phyloP scores from a whole-genome alignment of 1,284 basidiomycete genomes.

The Fomitopsis betulina region DNA sequence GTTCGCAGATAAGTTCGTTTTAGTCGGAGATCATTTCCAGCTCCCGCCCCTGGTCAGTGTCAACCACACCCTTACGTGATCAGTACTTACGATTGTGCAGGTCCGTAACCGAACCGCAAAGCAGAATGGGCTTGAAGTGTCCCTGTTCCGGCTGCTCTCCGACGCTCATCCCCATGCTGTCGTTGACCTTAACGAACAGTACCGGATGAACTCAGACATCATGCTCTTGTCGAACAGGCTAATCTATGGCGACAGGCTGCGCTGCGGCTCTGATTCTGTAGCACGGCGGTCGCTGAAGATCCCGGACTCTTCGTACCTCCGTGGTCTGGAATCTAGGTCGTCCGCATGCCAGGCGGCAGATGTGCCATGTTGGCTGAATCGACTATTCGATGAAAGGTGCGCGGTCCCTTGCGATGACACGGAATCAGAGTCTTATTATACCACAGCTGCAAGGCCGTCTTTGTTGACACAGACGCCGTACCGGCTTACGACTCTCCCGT shows the following conservation, averaged over 20 bases:
- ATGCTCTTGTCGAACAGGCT: slow-evolving; percentile 91
- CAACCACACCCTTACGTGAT: background rate
- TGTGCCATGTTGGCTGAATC: slow-evolving; percentile 66
- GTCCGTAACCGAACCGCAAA: slow-evolving; percentile 80
- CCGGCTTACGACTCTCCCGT: slow-evolving; percentile 78
- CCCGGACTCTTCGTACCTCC: slow-evolving; percentile 40
- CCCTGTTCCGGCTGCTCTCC: slow-evolving; percentile 85
- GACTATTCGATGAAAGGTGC: slow-evolving; percentile 62
- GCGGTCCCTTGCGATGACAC: slow-evolving; percentile 12
- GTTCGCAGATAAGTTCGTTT: slow-evolving; percentile 86
- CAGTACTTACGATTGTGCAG: slow-evolving; percentile 31
- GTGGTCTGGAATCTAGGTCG: slow-evolving; percentile 30
- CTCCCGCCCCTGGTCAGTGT: slow-evolving; percentile 81
- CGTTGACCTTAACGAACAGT: slow-evolving; percentile 82
- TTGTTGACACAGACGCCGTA: slow-evolving; percentile 86
- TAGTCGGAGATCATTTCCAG: slow-evolving; percentile 97
- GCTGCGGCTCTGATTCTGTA: slow-evolving; percentile 74
- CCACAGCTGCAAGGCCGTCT: slow-evolving; percentile 76
- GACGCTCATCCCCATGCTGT: slow-evolving; percentile 84
- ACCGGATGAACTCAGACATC: slow-evolving; percentile 96
- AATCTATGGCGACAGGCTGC: slow-evolving; percentile 79
- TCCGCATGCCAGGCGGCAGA: slow-evolving; percentile 26
- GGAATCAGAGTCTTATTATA: slow-evolving; percentile 1
- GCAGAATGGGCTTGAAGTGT: slow-evolving; percentile 83
- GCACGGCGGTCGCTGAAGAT: slow-evolving; percentile 58